Base-by-base conservation (phyloP, 2,329 filamentous ascomycete species). In the Graphiopsis chlorocephala region DNA sequence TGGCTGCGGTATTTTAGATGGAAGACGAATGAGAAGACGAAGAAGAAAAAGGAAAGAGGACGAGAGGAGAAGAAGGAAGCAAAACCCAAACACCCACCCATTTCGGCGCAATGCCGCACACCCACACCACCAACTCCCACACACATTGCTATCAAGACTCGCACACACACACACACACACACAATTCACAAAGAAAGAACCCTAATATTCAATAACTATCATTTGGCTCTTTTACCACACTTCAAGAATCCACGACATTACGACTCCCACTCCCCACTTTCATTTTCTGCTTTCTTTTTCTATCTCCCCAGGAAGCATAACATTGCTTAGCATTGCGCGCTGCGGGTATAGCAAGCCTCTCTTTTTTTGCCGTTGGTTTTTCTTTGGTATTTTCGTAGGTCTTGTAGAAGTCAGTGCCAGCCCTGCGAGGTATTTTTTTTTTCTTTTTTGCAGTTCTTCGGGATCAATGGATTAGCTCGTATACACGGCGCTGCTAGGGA, bases 1-100 rank as follows among this genome's bases (percentile, higher is more conserved):
- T 97, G 57, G 92, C 92, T 29, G 90, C 93, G 57, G 90, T 92
- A 59, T 97, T 97, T 75, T 96, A 70, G 66, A 63, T 5, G 29
- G 17, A 20, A 28, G 26, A 29, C 4, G 23, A 12, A 8, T 6
- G 15, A 56, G 52, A 11, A 8, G 23, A 15, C 42, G 20, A 38
- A 33, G 25, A 42, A 2, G 33, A 10, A 28, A 28, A 23, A 28
- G 25, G 20, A 8, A 28, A 52, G 20, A 52, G 23, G 25, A 52
- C n/a, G n/a, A 20, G n/a, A 45, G 1, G 1, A 10, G 20, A 7
- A 45, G 38, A 20, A 45, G 38, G 23, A n/a, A n/a, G 31, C 25
- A 42, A 25, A 12, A 25, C 31, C 20, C 31, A 53, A 14, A 31
- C 50, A 31, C 50, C 38, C 5, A 45, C 17, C 50, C 48, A n/a